These are phyloP conservation scores for Pichia sp. DNA, from an alignment of 1,139 yeast species.

Conservation along the genomic window DNA sequence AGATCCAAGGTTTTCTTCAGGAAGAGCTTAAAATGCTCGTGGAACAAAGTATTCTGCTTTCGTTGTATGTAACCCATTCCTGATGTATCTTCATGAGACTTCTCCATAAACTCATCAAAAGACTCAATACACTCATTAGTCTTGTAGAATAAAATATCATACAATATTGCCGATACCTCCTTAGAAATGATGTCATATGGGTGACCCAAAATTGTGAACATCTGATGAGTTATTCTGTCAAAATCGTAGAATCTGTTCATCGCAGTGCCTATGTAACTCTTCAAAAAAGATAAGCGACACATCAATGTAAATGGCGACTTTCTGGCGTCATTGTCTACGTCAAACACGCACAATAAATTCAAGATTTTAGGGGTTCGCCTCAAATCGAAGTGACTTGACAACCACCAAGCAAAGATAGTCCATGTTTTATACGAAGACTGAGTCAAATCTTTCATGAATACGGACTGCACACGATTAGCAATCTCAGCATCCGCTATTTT, in stretches of 20 bases:
- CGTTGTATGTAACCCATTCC: conserved; percentile 19
- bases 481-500: conserved; percentile 42
- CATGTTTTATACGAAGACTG: conserved; percentile 76
- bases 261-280: conserved; percentile 45
- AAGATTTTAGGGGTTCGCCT: conserved; percentile 58
- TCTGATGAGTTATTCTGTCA: conserved; percentile 39
- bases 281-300: conserved; percentile 51
- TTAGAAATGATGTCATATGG: conserved; percentile 74
- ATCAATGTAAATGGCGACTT: conserved; percentile 66
- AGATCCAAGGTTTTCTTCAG: conserved; percentile 17
- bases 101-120: conserved; percentile 37
- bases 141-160: conserved; percentile 47
- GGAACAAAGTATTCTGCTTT: conserved; percentile 13
- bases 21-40: conserved; percentile 14
- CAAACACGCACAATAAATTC: conserved; percentile 38
- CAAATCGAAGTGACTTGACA: conserved; percentile 57
- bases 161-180: conserved; percentile 60
- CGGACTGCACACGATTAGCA: conserved; percentile 34
- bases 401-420: conserved; percentile 72
- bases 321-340: conserved; percentile 35
- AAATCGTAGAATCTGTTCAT: conserved; percentile 55
- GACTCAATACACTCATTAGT: conserved; percentile 43
- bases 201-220: conserved; percentile 46
- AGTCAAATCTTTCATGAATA: conserved; percentile 55
- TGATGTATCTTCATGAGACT: conserved; percentile 30